Evolutionary conservation across 805 yeast genomes (phyloP).

Genomic region (Wickerhamomyces bovis): DNA sequence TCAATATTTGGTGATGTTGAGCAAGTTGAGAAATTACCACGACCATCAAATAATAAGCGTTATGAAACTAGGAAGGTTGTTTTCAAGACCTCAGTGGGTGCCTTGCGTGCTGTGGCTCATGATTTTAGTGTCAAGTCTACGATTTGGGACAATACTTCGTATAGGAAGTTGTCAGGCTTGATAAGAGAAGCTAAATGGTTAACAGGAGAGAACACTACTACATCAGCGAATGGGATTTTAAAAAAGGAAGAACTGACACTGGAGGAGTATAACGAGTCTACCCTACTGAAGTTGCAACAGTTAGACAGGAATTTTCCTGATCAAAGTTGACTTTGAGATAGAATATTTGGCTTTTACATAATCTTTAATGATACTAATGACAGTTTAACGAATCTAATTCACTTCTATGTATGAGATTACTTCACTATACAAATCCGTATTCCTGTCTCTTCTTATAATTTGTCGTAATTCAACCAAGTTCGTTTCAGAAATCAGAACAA

Average conservation of each 20-base stretch:
- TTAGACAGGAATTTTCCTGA: not conserved
- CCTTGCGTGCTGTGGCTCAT: conserved; percentile 12
- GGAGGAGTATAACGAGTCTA: conserved; percentile 13
- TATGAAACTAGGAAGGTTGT: conserved; percentile 15
- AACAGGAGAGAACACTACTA: not conserved
- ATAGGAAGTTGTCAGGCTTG: conserved; percentile 16
- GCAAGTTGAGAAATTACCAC: conserved; percentile 7
- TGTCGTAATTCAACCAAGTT: too few relatives aligned
- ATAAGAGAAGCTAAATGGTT: conserved; percentile 18
- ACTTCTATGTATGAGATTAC: too few relatives aligned
- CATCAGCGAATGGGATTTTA: not conserved
- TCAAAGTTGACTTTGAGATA: not conserved
- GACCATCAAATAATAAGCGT: conserved; percentile 7
- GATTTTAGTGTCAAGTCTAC: conserved; percentile 9
- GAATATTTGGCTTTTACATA: not conserved
- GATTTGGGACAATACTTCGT: conserved; percentile 18
- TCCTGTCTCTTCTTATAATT: too few relatives aligned
- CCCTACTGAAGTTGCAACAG: conserved; percentile 8
- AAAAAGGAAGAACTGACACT: conserved; percentile 10
- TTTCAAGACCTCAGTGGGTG: conserved; percentile 7
- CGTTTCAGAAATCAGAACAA: too few relatives aligned
- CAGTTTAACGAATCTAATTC: not conserved
- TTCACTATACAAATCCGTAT: too few relatives aligned
- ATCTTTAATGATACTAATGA: not conserved
- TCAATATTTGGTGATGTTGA: conserved; percentile 21